These are phyloP conservation scores for Yamadazyma takamatsuzukensis DNA, from an alignment of 805 yeast species.

Conservation along the genomic window DNA sequence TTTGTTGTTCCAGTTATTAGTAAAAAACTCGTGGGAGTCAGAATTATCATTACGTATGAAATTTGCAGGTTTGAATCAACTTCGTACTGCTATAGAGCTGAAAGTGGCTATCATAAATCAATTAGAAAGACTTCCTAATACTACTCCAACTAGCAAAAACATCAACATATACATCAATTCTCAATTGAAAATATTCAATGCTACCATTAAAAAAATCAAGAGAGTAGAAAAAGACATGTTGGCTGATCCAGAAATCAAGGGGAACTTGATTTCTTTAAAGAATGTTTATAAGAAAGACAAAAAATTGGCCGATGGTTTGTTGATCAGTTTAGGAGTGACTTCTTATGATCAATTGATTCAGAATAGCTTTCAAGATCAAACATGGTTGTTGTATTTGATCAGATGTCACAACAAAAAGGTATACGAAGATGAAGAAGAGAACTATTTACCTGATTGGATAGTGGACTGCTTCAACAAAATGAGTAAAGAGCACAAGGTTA, in stretches of 20 bases:
- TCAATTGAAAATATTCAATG: constrained; percentile 47
- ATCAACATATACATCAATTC: constrained; percentile 45
- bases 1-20: constrained; percentile 52
- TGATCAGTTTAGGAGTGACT: constrained; percentile 54
- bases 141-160: constrained; percentile 7
- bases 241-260: constrained; percentile 35
- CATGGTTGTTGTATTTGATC: constrained; percentile 60
- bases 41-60: constrained; percentile 48
- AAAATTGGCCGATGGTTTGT: constrained; percentile 49
- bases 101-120: constrained; percentile 36
- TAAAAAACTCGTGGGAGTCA: constrained; percentile 47
- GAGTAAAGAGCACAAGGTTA: constrained; percentile 34
- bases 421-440: constrained; percentile 21
- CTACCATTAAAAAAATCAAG: constrained; percentile 43
- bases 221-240: constrained; percentile 44
- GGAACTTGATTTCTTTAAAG: constrained; percentile 50
- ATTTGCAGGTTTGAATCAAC: constrained; percentile 57
- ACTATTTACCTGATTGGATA: constrained; percentile 52
- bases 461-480: constrained; percentile 34
- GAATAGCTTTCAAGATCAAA: constrained; percentile 52
- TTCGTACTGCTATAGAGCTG: constrained; percentile 48
- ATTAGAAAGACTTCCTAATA: constrained; percentile 3
- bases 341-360: constrained; percentile 49
- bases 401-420: constrained; percentile 48
- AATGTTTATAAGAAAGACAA: constrained; percentile 53